Evolutionary conservation across 352 stramenopile species (phyloP).

Genomic region (Globisporangium spiculum): DNA sequence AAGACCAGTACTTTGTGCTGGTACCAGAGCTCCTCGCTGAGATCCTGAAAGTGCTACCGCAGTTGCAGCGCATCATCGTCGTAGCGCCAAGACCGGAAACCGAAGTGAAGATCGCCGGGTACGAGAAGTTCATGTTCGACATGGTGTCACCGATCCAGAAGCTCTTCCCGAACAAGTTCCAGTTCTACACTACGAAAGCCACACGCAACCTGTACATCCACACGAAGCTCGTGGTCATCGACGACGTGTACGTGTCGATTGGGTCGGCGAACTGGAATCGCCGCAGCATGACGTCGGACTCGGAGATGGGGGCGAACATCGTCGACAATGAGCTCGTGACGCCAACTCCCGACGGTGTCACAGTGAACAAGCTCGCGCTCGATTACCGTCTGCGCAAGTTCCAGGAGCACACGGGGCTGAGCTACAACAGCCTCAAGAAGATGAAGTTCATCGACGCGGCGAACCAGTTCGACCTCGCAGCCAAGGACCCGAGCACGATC

Average conservation of each 20-base stretch:
- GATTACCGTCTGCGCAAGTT: constrained; percentile 62
- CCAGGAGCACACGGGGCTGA: constrained; percentile 35
- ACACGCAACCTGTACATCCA: constrained; percentile 44
- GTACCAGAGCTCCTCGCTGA: constrained; percentile 43
- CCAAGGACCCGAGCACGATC: constrained; percentile 19
- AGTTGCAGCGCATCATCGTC: constrained; percentile 47
- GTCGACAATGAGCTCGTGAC: constrained; percentile 36
- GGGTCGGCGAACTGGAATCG: constrained; percentile 66
- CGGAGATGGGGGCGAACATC: constrained; percentile 47
- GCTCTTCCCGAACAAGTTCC: constrained; percentile 45
- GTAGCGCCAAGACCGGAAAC: constrained; percentile 32
- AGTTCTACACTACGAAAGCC: constrained; percentile 45
- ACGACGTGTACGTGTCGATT: constrained; percentile 13
- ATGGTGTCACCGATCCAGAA: constrained; percentile 42
- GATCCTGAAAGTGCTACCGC: constrained; percentile 40
- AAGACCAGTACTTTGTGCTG: constrained; percentile 64
- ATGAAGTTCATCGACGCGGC: constrained; percentile 40
- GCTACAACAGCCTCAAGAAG: constrained; percentile 29
- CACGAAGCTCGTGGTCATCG: constrained; percentile 41
- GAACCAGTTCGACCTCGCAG: constrained; percentile 27
- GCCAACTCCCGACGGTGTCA: constrained; percentile 28
- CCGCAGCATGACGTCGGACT: constrained; percentile 58
- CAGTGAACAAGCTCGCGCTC: constrained; percentile 33
- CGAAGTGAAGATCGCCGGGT: constrained; percentile 29
- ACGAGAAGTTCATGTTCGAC: constrained; percentile 59